Percentiles rank a stretch among this genome's conserved stretches.
Conservation (phyloP, 2,329 filamentous ascomycete genomes). For the Escovopsis sp. region DNA sequence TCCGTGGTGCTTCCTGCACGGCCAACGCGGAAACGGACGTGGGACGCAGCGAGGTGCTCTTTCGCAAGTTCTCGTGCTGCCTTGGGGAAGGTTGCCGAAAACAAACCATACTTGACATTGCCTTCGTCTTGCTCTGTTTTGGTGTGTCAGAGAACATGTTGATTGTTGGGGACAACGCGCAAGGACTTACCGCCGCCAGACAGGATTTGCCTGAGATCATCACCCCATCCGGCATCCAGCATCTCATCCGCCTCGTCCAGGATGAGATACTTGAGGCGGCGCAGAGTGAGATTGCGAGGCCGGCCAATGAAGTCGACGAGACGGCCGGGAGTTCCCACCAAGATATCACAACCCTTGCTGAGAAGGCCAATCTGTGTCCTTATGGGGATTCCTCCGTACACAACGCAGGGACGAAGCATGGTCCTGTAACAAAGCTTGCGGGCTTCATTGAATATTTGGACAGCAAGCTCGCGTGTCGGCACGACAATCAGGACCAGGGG, state of each 20-base stretch:
- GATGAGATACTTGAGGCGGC: slow-evolving; percentile 64
- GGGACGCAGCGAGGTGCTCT: slow-evolving; percentile 57
- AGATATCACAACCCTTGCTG: slow-evolving; percentile 70
- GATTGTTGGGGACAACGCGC: neutral
- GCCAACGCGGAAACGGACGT: slow-evolving; percentile 73
- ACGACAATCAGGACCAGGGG: slow-evolving; percentile 75
- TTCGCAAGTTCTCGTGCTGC: slow-evolving; percentile 61
- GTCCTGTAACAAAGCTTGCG: slow-evolving; percentile 87
- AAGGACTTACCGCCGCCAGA: slow-evolving; percentile 56
- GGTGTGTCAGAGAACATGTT: neutral
- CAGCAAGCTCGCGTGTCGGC: slow-evolving; percentile 78
- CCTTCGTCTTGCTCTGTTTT: slow-evolving; percentile 57
- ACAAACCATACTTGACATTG: slow-evolving; percentile 60
- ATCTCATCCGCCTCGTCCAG: slow-evolving; percentile 96
- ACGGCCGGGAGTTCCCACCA: slow-evolving; percentile 79
- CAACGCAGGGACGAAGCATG: slow-evolving; percentile 82
- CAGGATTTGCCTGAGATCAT: slow-evolving; percentile 62
- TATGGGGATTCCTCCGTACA: slow-evolving; percentile 73
- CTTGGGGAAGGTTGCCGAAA: slow-evolving; percentile 89
- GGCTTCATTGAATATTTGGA: slow-evolving; percentile 90
- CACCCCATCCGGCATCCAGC: slow-evolving; percentile 64
- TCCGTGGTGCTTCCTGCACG: slow-evolving; percentile 68
- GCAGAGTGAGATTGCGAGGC: slow-evolving; percentile 52
- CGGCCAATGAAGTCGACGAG: slow-evolving; percentile 71
- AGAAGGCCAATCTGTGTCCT: slow-evolving; percentile 58